phyloP scores from a whole-genome alignment of 345 rosid species.

The Clarkia xantiana region DNA sequence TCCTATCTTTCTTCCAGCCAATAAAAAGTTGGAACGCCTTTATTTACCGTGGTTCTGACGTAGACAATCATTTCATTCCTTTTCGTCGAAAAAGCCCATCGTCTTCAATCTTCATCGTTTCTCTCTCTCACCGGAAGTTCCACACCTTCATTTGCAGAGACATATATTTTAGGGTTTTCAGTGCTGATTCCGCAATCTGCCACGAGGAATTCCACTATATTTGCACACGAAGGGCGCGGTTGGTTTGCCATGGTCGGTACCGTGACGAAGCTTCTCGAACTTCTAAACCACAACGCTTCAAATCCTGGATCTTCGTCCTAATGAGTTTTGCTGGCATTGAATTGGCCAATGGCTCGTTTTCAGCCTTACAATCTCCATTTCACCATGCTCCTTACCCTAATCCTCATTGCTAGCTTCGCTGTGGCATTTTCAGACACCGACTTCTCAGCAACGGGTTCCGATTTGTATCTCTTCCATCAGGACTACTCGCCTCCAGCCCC shows the following conservation, averaged over 20 bases:
- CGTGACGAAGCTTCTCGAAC: slow-evolving; percentile 6
- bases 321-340: slow-evolving; percentile 34
- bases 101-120: slow-evolving; percentile 7
- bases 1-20: neutral
- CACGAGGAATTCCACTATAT: neutral
- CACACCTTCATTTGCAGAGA: slow-evolving; percentile 2
- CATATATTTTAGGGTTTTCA: slow-evolving; percentile 28
- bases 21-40: neutral
- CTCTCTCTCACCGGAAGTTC: slow-evolving; percentile 9
- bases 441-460: slow-evolving; percentile 31
- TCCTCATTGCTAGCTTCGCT: slow-evolving; percentile 14
- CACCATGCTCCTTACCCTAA: slow-evolving; percentile 10
- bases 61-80: neutral
- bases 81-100: neutral
- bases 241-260: slow-evolving; percentile 17
- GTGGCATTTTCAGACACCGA: slow-evolving; percentile 16
- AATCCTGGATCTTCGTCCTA: slow-evolving; percentile 27
- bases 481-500: slow-evolving; percentile 98
- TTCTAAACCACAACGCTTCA: slow-evolving; percentile 17
- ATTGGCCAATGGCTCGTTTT: slow-evolving; percentile 43
- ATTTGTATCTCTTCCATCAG: slow-evolving; percentile 47
- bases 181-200: slow-evolving; percentile 9
- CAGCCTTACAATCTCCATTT: slow-evolving; percentile 14
- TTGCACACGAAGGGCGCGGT: neutral
- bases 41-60: neutral